phyloP scores from a whole-genome alignment of 2,329 filamentous ascomycete genomes.

The Neofusicoccum umdonicola region DNA sequence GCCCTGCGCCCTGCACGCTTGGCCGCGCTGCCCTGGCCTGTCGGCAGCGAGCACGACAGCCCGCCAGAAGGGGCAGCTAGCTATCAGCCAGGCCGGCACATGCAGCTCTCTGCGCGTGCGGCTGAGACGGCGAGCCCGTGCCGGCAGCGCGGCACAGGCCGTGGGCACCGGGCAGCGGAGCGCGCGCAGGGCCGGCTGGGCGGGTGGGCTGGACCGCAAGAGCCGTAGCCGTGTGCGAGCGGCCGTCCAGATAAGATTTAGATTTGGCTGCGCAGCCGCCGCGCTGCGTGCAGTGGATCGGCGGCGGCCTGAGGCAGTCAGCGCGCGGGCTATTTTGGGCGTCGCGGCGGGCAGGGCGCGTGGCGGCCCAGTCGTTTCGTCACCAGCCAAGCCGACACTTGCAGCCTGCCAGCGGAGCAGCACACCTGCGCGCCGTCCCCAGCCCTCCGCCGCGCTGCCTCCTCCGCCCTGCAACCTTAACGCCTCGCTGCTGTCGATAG shows the following conservation, averaged over 20 bases:
- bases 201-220: neutral
- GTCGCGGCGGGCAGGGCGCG: neutral
- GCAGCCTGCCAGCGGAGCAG: conserved; percentile 9
- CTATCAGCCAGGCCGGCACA: neutral
- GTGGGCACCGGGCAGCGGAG: neutral
- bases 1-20: neutral
- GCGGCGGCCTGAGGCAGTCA: neutral
- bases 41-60: neutral
- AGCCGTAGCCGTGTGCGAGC: neutral
- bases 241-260: conserved; percentile 4
- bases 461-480: conserved; percentile 10
- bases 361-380: neutral
- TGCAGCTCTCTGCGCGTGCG: neutral
- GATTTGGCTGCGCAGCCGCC: neutral
- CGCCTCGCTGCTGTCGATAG: conserved; percentile 3
- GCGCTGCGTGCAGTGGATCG: neutral
- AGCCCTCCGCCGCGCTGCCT: conserved; percentile 3
- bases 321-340: conserved; percentile 3
- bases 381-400: neutral
- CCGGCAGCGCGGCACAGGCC: neutral
- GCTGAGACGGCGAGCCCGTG: neutral
- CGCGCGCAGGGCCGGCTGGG: too few relatives aligned
- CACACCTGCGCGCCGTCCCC: conserved; percentile 4
- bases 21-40: too few relatives aligned
- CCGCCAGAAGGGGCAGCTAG: conserved; percentile 3